phyloP scores from a whole-genome alignment of 2,329 filamentous ascomycete genomes.

The Myrmaecium sp. region DNA sequence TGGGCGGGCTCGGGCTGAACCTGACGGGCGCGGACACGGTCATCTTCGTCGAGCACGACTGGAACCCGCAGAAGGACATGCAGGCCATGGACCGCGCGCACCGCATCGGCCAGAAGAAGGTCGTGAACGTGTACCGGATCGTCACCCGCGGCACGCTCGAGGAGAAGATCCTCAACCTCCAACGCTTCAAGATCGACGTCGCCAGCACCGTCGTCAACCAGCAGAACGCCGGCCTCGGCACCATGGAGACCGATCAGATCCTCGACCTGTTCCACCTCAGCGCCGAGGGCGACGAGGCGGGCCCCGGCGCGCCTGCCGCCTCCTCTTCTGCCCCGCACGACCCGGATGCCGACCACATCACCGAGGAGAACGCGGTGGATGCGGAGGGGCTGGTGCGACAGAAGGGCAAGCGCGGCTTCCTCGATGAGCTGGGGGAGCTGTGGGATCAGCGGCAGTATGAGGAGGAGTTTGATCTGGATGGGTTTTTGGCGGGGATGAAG shows the following conservation, averaged over 20 bases:
- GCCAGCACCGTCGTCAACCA: constrained; percentile 97
- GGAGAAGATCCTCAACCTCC: constrained; percentile 94
- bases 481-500: constrained; percentile 90
- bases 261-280: constrained; percentile 81
- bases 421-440: constrained; percentile 86
- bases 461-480: constrained; percentile 92
- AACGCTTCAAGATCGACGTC: constrained; percentile 98
- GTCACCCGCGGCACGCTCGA: constrained; percentile 92
- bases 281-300: constrained; percentile 13
- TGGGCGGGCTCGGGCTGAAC: constrained; percentile 87
- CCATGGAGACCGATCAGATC: constrained; percentile 98
- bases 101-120: constrained; percentile 98
- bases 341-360: constrained; percentile 54
- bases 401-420: constrained; percentile 90
- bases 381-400: constrained; percentile 83
- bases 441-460: constrained; percentile 98
- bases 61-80: constrained; percentile 97
- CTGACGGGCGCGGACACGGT: constrained; percentile 94
- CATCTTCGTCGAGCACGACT: constrained; percentile 98
- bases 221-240: constrained; percentile 84
- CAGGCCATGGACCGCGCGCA: constrained; percentile 98
- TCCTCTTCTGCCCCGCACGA: constrained; percentile 37
- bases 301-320: constrained; percentile 43
- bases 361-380: constrained; percentile 59
- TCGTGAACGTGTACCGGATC: constrained; percentile 94